phyloP scores from a whole-genome alignment of 371 early-diverging fungal genomes.

The Mortierella polycephala region DNA sequence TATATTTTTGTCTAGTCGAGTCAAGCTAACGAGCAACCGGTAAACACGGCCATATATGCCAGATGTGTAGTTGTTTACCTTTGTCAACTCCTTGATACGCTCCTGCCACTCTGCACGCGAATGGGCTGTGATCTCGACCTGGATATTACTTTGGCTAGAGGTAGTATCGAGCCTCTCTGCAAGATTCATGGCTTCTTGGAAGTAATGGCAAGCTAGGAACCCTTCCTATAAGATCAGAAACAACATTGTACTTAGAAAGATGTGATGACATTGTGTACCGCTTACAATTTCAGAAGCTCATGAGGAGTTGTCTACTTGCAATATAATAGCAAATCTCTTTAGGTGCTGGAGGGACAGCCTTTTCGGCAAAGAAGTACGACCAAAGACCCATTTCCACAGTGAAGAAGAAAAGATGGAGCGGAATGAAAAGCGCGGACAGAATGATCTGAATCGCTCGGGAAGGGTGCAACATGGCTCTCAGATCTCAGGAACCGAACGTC shows the following conservation, averaged over 20 bases:
- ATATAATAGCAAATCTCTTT: conserved; percentile 51
- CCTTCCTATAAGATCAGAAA: conserved; percentile 28
- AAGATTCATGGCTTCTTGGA: conserved; percentile 45
- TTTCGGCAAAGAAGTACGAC: conserved; percentile 36
- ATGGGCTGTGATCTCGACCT: conserved; percentile 44
- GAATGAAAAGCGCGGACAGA: background rate
- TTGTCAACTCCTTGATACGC: conserved; percentile 24
- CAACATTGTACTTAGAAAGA: too few species aligned
- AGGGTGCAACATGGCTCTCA: too few species aligned
- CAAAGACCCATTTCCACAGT: conserved; percentile 25
- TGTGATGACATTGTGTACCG: too few species aligned
- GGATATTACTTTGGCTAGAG: conserved; percentile 42
- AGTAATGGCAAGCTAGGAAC: conserved; percentile 43
- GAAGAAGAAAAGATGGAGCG: background rate
- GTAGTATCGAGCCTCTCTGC: conserved; percentile 44
- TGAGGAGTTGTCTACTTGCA: background rate
- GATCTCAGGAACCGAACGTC: too few species aligned
- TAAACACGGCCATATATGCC: background rate
- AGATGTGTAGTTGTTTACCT: conserved; percentile 14
- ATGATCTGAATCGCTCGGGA: background rate
- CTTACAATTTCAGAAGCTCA: too few species aligned
- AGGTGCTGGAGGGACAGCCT: conserved; percentile 24
- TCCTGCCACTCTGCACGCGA: conserved; percentile 44
- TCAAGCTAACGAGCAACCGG: background rate
- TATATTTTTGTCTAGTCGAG: too few species aligned